Evolutionary conservation across 139 green algal species (phyloP).

Genomic region (Chlamydomonas urium): DNA sequence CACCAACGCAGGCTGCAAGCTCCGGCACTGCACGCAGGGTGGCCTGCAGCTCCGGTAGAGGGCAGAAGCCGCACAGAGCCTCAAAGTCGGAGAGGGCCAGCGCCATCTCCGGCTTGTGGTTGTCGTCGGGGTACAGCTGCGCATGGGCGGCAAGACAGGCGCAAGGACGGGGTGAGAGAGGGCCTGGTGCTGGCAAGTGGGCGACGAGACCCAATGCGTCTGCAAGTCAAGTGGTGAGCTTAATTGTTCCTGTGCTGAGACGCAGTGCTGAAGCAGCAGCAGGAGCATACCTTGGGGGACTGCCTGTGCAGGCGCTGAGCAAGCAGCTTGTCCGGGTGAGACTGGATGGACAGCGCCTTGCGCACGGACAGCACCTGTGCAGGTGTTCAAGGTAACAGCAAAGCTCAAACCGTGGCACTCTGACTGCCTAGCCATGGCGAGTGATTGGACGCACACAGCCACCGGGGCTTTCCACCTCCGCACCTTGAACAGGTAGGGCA

Average conservation of each 20-base stretch:
- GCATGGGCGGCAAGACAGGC: too few species aligned
- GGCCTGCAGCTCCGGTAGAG: constrained; percentile 46
- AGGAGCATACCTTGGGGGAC: constrained; percentile 47
- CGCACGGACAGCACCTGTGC: constrained; percentile 78
- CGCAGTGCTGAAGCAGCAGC: too few species aligned
- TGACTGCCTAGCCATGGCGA: too few species aligned
- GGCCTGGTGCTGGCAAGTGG: too few species aligned
- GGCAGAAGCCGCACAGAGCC: constrained; percentile 88
- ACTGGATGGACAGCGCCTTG: constrained; percentile 97
- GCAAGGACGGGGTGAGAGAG: too few species aligned
- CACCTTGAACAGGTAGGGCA: constrained; percentile 97
- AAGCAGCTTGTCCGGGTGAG: constrained; percentile 94
- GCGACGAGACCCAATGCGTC: too few species aligned
- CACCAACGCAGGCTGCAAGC: constrained; percentile 36
- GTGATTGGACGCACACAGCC: too few species aligned
- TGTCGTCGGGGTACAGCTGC: constrained; percentile 92
- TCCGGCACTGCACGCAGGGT: constrained; percentile 27
- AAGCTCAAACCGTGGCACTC: too few species aligned
- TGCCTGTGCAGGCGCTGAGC: constrained; percentile 81
- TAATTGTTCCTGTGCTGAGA: too few species aligned
- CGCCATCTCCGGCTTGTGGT: constrained; percentile 99
- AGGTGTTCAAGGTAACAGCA: too few species aligned
- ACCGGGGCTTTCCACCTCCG: too few species aligned
- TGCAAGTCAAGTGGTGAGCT: too few species aligned
- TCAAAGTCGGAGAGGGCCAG: constrained; percentile 88